These are phyloP conservation scores for Sutorius eximius DNA, from an alignment of 1,284 basidiomycete genomes.

Conservation along the genomic window DNA sequence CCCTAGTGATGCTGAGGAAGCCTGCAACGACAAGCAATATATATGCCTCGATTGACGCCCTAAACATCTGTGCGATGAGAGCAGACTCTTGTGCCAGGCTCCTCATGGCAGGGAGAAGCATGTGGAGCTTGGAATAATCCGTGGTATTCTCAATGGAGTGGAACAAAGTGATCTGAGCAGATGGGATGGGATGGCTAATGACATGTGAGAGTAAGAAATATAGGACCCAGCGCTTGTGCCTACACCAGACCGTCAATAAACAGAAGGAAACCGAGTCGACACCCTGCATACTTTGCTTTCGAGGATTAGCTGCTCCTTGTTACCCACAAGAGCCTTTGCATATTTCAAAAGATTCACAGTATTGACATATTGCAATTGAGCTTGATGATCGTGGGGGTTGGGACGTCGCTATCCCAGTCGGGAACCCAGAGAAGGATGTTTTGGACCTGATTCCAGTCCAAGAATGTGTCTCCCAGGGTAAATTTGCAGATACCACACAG, in stretches of 20 bases:
- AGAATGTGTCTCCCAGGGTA: constrained; percentile 90
- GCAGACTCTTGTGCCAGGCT: constrained; percentile 37
- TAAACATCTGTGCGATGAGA: constrained; percentile 20
- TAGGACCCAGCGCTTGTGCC: constrained; percentile 74
- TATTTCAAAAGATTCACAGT: constrained; percentile 72
- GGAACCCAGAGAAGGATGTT: constrained; percentile 98
- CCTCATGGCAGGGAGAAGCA: constrained; percentile 64
- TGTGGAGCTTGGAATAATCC: constrained; percentile 62
- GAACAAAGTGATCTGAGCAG: constrained; percentile 60
- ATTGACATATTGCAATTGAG: constrained; percentile 77
- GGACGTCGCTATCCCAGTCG: constrained; percentile 94
- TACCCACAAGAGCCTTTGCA: constrained; percentile 53
- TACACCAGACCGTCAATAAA: constrained; percentile 32
- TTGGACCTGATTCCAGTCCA: constrained; percentile 94
- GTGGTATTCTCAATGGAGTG: constrained; percentile 58
- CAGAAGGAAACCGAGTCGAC: not conserved
- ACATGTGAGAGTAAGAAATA: constrained; percentile 86
- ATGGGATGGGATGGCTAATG: constrained; percentile 54
- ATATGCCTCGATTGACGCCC: constrained; percentile 42
- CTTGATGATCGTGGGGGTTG: constrained; percentile 93
- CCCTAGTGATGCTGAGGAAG: constrained; percentile 51
- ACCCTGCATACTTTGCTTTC: constrained; percentile 51
- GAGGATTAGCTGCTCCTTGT: constrained; percentile 61
- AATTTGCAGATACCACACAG: constrained; percentile 98
- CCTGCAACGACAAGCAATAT: constrained; percentile 50